Conservation (phyloP, 2,329 filamentous ascomycete genomes). For the Hirsutella minnesotensis region DNA sequence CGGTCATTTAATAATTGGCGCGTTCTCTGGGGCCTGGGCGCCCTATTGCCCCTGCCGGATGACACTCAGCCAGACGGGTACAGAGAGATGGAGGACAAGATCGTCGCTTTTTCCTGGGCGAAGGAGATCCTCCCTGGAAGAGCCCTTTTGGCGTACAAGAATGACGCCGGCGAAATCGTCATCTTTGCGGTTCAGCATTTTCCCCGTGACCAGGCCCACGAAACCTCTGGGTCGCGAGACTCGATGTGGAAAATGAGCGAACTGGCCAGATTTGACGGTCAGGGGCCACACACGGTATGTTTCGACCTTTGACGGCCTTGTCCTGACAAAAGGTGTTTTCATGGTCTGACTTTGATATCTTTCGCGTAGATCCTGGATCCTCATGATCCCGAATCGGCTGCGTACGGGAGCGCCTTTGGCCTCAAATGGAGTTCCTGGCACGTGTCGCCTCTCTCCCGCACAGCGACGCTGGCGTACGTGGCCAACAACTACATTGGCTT, state of each 20-base stretch:
- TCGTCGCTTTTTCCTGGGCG: conserved; percentile 43
- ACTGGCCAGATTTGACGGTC: conserved; percentile 33
- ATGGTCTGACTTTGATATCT: too few species aligned
- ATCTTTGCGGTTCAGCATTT: conserved; percentile 36
- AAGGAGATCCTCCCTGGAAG: conserved; percentile 26
- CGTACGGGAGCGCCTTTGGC: conserved; percentile 35
- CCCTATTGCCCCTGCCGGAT: conserved; percentile 35
- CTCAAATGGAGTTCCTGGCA: conserved; percentile 45
- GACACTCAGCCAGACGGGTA: conserved; percentile 17
- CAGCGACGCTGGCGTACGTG: conserved; percentile 37
- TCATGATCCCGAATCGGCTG: conserved; percentile 35
- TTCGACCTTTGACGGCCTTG: not conserved
- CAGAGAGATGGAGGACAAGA: conserved; percentile 28
- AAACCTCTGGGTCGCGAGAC: conserved; percentile 14
- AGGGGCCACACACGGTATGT: conserved; percentile 29
- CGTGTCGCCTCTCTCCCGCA: conserved; percentile 17
- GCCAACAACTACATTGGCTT: conserved; percentile 43
- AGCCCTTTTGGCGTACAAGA: conserved; percentile 39
- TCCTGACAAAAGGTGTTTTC: too few species aligned
- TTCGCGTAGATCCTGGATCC: conserved; percentile 14
- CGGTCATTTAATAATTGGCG: conserved; percentile 37
- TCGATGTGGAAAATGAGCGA: conserved; percentile 38
- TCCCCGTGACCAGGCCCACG: conserved; percentile 3
- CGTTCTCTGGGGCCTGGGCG: conserved; percentile 44
- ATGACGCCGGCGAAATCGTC: conserved; percentile 36